These are phyloP conservation scores for Colletotrichum paranaense DNA, from an alignment of 2,329 filamentous ascomycete genomes.

Conservation along the genomic window DNA sequence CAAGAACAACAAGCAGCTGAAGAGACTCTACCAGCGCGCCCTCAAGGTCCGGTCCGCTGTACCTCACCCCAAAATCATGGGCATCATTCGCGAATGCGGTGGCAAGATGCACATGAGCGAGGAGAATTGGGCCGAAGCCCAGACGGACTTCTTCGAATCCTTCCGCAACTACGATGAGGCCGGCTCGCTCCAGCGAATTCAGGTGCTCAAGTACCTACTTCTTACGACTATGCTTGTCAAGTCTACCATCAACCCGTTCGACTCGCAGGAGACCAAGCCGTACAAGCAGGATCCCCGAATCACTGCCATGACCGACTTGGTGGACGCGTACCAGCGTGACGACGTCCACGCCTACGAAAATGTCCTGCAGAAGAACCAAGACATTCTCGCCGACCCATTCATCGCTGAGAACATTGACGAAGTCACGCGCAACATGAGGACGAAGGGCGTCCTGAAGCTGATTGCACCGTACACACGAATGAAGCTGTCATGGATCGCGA, in stretches of 20 bases:
- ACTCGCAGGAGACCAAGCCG: conserved; percentile 98
- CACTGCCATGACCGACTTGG: conserved; percentile 95
- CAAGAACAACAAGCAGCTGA: conserved; percentile 96
- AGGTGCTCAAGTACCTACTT: conserved; percentile 96
- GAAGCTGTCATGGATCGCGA: conserved; percentile 87
- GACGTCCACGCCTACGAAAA: conserved; percentile 93
- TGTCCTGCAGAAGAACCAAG: conserved; percentile 87
- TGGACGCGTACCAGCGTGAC: conserved; percentile 95
- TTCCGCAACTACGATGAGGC: conserved; percentile 99
- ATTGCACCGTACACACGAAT: conserved; percentile 96
- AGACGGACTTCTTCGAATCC: conserved; percentile 98
- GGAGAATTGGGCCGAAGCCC: conserved; percentile 98
- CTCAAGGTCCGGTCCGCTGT: conserved; percentile 96
- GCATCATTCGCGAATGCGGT: conserved; percentile 97
- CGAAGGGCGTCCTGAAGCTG: conserved; percentile 91
- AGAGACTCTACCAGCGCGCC: conserved; percentile 90
- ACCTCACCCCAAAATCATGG: conserved; percentile 98
- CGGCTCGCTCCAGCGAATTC: conserved; percentile 93
- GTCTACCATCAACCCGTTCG: conserved; percentile 98
- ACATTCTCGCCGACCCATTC: conserved; percentile 91
- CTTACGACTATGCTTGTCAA: conserved; percentile 99
- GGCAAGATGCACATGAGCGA: conserved; percentile 99
- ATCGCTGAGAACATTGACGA: conserved; percentile 99
- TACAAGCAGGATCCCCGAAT: conserved; percentile 97
- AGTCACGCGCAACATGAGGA: conserved; percentile 97